phyloP scores from a whole-genome alignment of 768 basidiomycete genomes.

The Xanthoconium purpureum region DNA sequence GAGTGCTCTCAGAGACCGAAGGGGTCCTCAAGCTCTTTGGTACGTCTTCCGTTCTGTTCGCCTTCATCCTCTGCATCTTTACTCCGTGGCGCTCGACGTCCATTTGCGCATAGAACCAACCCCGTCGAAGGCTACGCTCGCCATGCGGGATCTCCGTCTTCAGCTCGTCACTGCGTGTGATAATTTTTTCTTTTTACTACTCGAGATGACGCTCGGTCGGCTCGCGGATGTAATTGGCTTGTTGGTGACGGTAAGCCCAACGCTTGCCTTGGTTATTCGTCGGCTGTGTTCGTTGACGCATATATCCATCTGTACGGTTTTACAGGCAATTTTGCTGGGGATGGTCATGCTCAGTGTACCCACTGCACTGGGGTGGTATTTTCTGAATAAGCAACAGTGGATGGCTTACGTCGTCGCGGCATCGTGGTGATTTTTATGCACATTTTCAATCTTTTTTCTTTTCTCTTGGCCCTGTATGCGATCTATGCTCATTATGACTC shows the following conservation, averaged over 20 bases:
- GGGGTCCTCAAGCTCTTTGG: constrained; percentile 30
- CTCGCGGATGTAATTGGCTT: constrained; percentile 22
- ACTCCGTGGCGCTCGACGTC: not conserved
- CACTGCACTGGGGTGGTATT: constrained; percentile 21
- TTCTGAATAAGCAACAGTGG: constrained; percentile 9
- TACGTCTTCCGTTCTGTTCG: not conserved
- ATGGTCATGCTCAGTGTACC: constrained; percentile 18
- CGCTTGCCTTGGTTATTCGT: not conserved
- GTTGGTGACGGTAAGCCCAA: constrained; percentile 7
- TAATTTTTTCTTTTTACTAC: constrained; percentile 6
- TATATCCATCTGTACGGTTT: not conserved
- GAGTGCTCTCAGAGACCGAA: constrained; percentile 23
- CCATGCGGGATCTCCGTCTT: constrained; percentile 25
- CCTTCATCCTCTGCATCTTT: too few species aligned
- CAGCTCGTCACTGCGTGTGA: constrained; percentile 21
- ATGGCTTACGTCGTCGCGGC: constrained; percentile 3
- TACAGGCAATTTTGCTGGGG: constrained; percentile 20
- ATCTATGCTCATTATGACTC: constrained; percentile 1
- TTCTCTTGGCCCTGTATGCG: not conserved
- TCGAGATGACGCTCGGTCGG: constrained; percentile 28
- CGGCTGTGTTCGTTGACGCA: not conserved
- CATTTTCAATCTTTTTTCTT: not conserved
- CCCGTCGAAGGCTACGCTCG: constrained; percentile 20
- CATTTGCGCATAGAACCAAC: constrained; percentile 22
- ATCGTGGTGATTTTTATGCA: constrained; percentile 5